phyloP scores from a whole-genome alignment of 1,284 basidiomycete species.

The Trametes sp. region DNA sequence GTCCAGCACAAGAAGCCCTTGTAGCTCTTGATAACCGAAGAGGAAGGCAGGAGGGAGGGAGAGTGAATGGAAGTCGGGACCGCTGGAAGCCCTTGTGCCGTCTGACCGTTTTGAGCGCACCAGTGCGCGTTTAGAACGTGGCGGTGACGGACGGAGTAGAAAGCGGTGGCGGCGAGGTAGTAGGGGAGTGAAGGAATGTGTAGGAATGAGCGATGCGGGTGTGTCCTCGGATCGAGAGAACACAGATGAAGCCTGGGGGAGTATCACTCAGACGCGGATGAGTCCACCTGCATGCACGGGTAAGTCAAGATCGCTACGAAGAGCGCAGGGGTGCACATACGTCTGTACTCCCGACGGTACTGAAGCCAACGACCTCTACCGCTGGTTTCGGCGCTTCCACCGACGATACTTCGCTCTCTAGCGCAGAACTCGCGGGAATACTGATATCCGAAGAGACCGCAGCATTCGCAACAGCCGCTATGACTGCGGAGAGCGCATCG shows the following conservation, averaged over 20 bases:
- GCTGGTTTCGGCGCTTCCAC: background rate
- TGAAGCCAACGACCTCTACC: slow-evolving; percentile 17
- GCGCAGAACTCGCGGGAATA: background rate
- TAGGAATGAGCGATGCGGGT: background rate
- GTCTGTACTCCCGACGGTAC: slow-evolving; percentile 6
- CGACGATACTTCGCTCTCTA: background rate
- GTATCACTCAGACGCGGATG: background rate
- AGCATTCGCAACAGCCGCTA: background rate
- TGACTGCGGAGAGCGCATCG: background rate
- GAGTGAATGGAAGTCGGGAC: background rate
- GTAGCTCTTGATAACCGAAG: background rate
- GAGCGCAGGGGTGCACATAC: background rate
- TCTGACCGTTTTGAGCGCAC: slow-evolving; percentile 13
- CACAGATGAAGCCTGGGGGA: background rate
- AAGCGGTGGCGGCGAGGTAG: background rate
- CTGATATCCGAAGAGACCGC: background rate
- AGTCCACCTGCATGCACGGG: background rate
- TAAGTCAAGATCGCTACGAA: background rate
- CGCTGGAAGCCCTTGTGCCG: background rate
- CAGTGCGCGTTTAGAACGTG: slow-evolving; percentile 5
- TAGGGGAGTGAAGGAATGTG: background rate
- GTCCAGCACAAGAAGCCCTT: slow-evolving; percentile 4
- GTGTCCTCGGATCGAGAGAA: background rate
- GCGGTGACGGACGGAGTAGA: background rate
- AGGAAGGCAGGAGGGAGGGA: background rate